phyloP scores from a whole-genome alignment of 306 rosid genomes.

The Spatholobus suberectus region DNA sequence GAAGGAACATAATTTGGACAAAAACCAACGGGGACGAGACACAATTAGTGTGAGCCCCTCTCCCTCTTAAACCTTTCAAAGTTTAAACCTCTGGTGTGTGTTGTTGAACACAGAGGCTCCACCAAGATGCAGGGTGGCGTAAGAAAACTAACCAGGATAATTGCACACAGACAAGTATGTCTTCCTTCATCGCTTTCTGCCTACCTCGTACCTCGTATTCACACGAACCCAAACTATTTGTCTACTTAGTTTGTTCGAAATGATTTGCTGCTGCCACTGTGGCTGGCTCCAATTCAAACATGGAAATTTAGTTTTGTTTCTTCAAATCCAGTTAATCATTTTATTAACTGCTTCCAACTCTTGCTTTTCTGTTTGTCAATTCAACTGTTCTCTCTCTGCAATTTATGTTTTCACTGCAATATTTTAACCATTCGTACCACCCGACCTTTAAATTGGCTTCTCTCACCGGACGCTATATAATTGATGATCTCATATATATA shows the following conservation, averaged over 20 bases:
- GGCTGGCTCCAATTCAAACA: slow-evolving; percentile 1
- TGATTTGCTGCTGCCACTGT: not conserved
- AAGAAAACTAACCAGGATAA: slow-evolving; percentile 53
- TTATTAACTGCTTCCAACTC: not conserved
- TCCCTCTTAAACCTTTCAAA: slow-evolving; percentile 40
- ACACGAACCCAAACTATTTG: not conserved
- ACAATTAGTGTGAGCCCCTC: not conserved
- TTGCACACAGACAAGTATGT: slow-evolving; percentile 57
- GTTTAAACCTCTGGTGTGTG: slow-evolving; percentile 29
- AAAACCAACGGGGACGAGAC: no score
- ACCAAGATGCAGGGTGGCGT: slow-evolving; percentile 59
- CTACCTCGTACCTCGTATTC: not conserved
- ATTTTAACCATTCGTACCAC: not conserved
- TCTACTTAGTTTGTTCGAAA: not conserved
- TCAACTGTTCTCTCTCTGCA: not conserved
- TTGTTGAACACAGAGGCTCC: not conserved
- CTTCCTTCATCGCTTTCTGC: not conserved
- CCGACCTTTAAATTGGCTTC: not conserved
- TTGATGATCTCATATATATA: not conserved
- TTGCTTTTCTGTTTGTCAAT: not conserved
- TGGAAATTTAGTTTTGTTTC: slow-evolving; percentile 27
- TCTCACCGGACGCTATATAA: not conserved
- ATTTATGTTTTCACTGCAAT: not conserved
- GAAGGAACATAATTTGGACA: no score
- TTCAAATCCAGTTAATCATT: not conserved